Base-by-base conservation (phyloP, 2,329 filamentous ascomycete genomes). In the Cladosporium sp. region DNA sequence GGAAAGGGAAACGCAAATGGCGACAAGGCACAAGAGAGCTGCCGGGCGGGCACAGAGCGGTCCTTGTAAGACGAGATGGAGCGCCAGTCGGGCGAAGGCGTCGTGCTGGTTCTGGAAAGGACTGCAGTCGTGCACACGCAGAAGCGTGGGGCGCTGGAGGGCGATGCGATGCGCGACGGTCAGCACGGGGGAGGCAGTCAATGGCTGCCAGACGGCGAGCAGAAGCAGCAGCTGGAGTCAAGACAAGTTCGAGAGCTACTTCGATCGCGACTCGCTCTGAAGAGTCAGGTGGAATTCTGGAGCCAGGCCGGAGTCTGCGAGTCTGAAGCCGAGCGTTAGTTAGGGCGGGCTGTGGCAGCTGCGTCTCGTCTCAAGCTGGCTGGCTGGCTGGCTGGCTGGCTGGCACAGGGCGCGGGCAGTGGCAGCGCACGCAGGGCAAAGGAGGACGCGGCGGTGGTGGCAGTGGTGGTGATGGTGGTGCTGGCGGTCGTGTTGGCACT, bases 41-140 rank as follows among this genome's bases (percentile, higher is more conserved):
- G 57, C 24, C 51, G 54, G 49, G 35, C 37, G 48, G 58, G 51
- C 20, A 35, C 51, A 48, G 17, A 45, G 25, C 28, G 42, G 42
- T 25, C 60, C 60, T 64, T 62, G 65, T 64, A 62, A 64, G 61
- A 58, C 58, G 56, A 59, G 44, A 60, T 42, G 63, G 56, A 60
- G 60, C 60, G 61, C 45, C 44, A 55, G 32, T 55, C 53, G 56
- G 56, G 56, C 51, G 37, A 50, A 54, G 54, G 52, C 47, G 58
- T 56, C 57, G 49, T 36, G 52, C 56, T 50, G 32, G 17, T 48
- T 56, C 47, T 37, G 36, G 44, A 54, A 37, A 44, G 17, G 52
- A 32, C 52, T 45, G 52, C 40, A 58, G 44, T 60, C 58, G 61
- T 63, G 65, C 65, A 47, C 28, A 22, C 62, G 52, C 37, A 36